Evolutionary conservation across 208 protist species (phyloP), one percentile per base, ranked within the genome.

Genomic region (Crithidia bombi): DNA sequence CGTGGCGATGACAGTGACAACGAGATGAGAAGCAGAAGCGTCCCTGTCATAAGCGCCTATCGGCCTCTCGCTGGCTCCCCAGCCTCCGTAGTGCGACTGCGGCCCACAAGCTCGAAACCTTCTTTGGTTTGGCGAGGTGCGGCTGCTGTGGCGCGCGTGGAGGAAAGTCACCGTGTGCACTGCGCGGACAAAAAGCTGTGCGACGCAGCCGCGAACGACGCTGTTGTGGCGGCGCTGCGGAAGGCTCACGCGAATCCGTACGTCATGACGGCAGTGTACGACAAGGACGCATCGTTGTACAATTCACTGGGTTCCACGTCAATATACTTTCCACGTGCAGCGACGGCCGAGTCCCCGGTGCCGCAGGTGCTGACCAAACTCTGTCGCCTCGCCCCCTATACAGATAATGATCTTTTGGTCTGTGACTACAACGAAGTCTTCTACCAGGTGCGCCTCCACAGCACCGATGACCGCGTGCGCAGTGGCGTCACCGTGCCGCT

Each of bases 211-310:
- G 15, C 3, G 3, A 41, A 10, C 12, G n/a, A n/a, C n/a, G 32
- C 55, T 0, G 47, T 36, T 19, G 46, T 39, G 56, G 19, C 3
- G 36, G 33, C 36, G 32, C 47, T 73, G 55, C 56, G 25, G 46
- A 49, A 52, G 0, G 46, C 6, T 21, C 33, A 58, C 67, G 56
- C 9, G 32, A 73, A 21, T 30, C 67, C 59, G 17, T 76, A 70
- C 54, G 47, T 36, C 35, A 38, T 65, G 49, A 81, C 70, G 23
- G 61, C 56, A 6, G 70, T 76, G n/a, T 65, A 72, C 63, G 73
- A 80, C 57, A 19, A 19, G 15, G 79, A 84, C 46, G 73, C 73
- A 59, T 54, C 65, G 28, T 28, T 76, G 14, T 78, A 61, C 47
- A 39, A 30, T 17, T 5, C 3, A 3, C 30, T 19, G 14, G 25